phyloP scores from a whole-genome alignment of 1,284 basidiomycete species.

The Trametes hirsuta region DNA sequence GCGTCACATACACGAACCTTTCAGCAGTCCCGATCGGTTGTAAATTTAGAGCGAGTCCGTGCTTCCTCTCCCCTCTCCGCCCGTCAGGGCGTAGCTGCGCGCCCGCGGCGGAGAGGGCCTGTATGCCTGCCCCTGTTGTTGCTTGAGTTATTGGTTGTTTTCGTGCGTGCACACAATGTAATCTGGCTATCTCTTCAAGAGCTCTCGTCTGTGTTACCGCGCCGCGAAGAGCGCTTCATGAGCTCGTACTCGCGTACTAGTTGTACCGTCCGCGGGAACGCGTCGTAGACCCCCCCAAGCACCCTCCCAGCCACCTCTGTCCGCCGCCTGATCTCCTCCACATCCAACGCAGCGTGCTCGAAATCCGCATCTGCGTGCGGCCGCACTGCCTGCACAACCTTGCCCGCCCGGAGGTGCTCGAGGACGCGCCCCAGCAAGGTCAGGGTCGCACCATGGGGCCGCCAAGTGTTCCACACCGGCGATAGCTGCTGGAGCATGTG shows the following conservation, averaged over 20 bases:
- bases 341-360: conserved; percentile 25
- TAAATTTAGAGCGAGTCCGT: conserved; percentile 25
- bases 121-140: conserved; percentile 14
- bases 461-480: conserved; percentile 68
- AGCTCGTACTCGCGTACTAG: conserved; percentile 42
- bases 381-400: conserved; percentile 47
- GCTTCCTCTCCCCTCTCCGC: conserved; percentile 4
- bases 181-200: conserved; percentile 18
- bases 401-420: conserved; percentile 53
- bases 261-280: conserved; percentile 54
- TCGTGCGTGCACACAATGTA: conserved; percentile 17
- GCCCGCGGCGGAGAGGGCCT: not conserved
- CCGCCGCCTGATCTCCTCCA: conserved; percentile 33
- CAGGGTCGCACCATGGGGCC: conserved; percentile 57
- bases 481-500: conserved; percentile 64
- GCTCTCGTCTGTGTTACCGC: conserved; percentile 11
- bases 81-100: conserved; percentile 1
- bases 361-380: conserved; percentile 18
- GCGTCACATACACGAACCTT: conserved; percentile 7
- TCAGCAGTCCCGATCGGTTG: conserved; percentile 15
- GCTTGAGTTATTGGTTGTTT: conserved; percentile 22
- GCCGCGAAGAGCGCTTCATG: conserved; percentile 17
- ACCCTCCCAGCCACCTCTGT: conserved; percentile 40
- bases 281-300: conserved; percentile 46
- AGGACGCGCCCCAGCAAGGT: conserved; percentile 49